Base-by-base conservation (phyloP, 768 basidiomycete genomes). In the Trametes coccinea region DNA sequence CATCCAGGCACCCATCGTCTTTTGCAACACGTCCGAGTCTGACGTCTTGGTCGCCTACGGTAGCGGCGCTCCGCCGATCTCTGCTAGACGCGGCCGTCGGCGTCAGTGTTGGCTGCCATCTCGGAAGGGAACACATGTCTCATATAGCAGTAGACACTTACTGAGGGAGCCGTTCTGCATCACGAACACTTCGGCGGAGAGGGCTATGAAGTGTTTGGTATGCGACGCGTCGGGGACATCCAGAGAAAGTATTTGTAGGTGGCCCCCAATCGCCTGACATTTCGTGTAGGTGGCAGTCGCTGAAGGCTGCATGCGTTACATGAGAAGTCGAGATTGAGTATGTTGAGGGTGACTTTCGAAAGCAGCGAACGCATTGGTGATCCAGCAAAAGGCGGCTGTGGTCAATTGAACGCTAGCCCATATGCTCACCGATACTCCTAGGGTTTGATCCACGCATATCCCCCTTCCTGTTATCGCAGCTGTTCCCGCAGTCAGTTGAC, bases 181-280 rank as follows among this genome's bases (percentile, higher is more conserved):
- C 8, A 3, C 34, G 48, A 59, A 59, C 10, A 51, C 43, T n/a
- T 27, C 14, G 27, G 59, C 39, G n/a, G n/a, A n/a, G n/a, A n/a
- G n/a, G n/a, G n/a, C n/a, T n/a, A n/a, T n/a, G n/a, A n/a, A n/a
- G n/a, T n/a, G n/a, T 49, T 59, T 56, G 6, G 9, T 37, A 7
- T 56, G 61, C 37, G 59, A 57, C 29, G 57, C 46, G 48, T 56
- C 41, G 2, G 62, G 57, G 5, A 55, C 13, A 49, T 63, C 62
- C 5, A 30, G 48, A 3, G 34, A 47, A 59, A 63, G 48, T 51
- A 51, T 14, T 59, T 56, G 31, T 10, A 8, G 56, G 51, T 17
- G 11, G n/a, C 9, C 1, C 16, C 30, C 29, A 33, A 30, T 37
- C 34, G 6, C 22, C 22, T 0, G 56, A 34, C 60, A 61, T 61